Evolutionary conservation across 306 rosid species (phyloP).

Genomic region (Sophora flavescens): DNA sequence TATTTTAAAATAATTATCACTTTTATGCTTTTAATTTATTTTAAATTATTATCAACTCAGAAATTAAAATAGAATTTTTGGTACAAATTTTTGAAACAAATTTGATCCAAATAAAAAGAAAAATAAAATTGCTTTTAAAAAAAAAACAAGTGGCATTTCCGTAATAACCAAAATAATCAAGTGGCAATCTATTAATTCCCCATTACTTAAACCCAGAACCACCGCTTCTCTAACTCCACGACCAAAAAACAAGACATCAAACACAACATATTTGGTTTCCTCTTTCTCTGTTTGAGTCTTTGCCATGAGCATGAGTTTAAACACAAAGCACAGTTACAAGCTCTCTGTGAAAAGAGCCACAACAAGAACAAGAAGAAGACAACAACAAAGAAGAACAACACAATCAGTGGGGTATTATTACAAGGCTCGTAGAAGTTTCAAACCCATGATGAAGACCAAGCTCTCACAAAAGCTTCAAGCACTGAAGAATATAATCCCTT

Average conservation of each 20-base stretch:
- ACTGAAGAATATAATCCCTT: slow-evolving; percentile 74
- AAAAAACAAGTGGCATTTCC: slow-evolving; percentile 54
- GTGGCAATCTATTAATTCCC: slow-evolving; percentile 47
- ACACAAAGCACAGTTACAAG: slow-evolving; percentile 53
- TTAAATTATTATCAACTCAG: too few species aligned
- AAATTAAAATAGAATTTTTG: too few species aligned
- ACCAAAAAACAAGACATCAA: slow-evolving; percentile 32
- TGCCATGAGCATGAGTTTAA: slow-evolving; percentile 62
- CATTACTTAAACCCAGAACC: slow-evolving; percentile 70
- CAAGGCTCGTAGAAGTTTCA: slow-evolving; percentile 51
- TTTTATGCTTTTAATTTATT: too few species aligned
- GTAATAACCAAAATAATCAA: slow-evolving; percentile 47
- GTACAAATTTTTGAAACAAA: too few species aligned
- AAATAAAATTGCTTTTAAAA: not conserved
- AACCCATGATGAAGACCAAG: slow-evolving; percentile 49
- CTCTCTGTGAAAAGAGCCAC: slow-evolving; percentile 53
- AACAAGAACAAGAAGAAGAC: slow-evolving; percentile 37
- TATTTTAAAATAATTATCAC: too few species aligned
- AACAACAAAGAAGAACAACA: not conserved
- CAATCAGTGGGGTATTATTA: slow-evolving; percentile 37
- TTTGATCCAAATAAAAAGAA: too few species aligned
- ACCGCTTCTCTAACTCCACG: not conserved
- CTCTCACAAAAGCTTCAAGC: slow-evolving; percentile 68
- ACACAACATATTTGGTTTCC: slow-evolving; percentile 1
- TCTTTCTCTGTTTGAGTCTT: not conserved